Evolutionary conservation across 345 rosid genomes (phyloP), one percentile per base, ranked within the genome.

Genomic region (Eucalyptus cloeziana): DNA sequence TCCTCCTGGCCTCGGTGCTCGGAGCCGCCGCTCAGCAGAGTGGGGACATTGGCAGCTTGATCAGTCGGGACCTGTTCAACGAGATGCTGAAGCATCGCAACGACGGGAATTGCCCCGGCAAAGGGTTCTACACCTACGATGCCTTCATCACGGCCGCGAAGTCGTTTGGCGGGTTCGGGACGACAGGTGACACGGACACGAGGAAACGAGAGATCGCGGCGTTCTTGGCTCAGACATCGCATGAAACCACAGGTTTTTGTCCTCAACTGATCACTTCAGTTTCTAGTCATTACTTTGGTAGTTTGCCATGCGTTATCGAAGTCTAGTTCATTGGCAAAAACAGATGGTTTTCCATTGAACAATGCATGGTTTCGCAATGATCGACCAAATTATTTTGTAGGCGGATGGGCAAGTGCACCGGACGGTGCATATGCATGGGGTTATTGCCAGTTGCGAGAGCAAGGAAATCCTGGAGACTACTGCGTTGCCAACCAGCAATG

Each of bases 361-460:
- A 9, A 69, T 17, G 81, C 81, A 33, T 69, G 81, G 81, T 17
- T 69, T 33, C 25, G 25, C 81, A 69, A 69, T 33, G 6, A 19
- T 71, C 7, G 8, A 71, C 27, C 45, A 71, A 37, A 37, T 10
- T 71, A 10, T 21, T 37, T 71, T 71, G 37, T 54, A 89, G 90
- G 90, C 31, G 90, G 90, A 64, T 89, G 90, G 90, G 33, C 90
- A 86, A 89, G 14, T 17, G 90, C 90, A 76, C 90, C 90, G 19
- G 90, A 89, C 52, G 88, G 90, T 37, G 81, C 90, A 58, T 89
- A 89, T 76, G 49, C 90, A 30, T 89, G 90, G 90, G 90, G 90
- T 43, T 89, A 89, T 58, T 89, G 90, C 90, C 80, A 79, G n/a
- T 44, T 50, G 86, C n/a, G 45, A 45, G 90, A 89, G 86, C 88